These are phyloP conservation scores for Lachnellula occidentalis DNA, from an alignment of 2,329 filamentous ascomycete species.

Conservation along the genomic window DNA sequence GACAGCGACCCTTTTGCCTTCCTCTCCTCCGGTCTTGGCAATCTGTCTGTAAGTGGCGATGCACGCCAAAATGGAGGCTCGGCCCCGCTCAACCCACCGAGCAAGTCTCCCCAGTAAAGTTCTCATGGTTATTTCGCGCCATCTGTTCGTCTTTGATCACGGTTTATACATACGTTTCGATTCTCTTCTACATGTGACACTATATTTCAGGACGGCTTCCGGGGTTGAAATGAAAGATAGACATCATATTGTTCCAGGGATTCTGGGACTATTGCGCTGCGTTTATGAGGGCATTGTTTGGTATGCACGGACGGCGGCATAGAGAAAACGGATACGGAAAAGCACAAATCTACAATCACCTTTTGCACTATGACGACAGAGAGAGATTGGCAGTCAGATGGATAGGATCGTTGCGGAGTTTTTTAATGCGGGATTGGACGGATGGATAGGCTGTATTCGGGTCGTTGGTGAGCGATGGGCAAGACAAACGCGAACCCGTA, in stretches of 20 bases:
- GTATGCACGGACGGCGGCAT: slow-evolving; percentile 22
- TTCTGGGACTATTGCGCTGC: slow-evolving; percentile 25
- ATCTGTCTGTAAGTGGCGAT: slow-evolving; percentile 63
- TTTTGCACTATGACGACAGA: slow-evolving; percentile 2
- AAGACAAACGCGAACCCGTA: slow-evolving; percentile 12
- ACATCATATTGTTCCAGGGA: slow-evolving; percentile 24
- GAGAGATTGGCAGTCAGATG: slow-evolving; percentile 19
- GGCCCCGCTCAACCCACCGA: slow-evolving; percentile 27
- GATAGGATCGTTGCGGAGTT: slow-evolving; percentile 29
- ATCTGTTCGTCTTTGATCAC: slow-evolving; percentile 23
- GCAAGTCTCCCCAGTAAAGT: slow-evolving; percentile 32
- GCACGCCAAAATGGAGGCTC: slow-evolving; percentile 56
- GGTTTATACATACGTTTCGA: slow-evolving; percentile 27
- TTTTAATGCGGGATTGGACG: slow-evolving; percentile 31
- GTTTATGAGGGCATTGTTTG: slow-evolving; percentile 24
- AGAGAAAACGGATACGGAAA: slow-evolving; percentile 28
- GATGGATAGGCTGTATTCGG: slow-evolving; percentile 22
- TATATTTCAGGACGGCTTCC: slow-evolving; percentile 32
- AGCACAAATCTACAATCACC: slow-evolving; percentile 14
- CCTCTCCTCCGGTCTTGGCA: slow-evolving; percentile 66
- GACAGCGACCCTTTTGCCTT: slow-evolving; percentile 77
- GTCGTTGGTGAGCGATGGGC: slow-evolving; percentile 13
- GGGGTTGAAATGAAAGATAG: slow-evolving; percentile 30
- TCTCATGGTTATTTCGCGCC: slow-evolving; percentile 17
- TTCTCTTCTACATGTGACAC: slow-evolving; percentile 26